Evolutionary conservation across 306 rosid genomes (phyloP).

Genomic region (Sicyos edulis): DNA sequence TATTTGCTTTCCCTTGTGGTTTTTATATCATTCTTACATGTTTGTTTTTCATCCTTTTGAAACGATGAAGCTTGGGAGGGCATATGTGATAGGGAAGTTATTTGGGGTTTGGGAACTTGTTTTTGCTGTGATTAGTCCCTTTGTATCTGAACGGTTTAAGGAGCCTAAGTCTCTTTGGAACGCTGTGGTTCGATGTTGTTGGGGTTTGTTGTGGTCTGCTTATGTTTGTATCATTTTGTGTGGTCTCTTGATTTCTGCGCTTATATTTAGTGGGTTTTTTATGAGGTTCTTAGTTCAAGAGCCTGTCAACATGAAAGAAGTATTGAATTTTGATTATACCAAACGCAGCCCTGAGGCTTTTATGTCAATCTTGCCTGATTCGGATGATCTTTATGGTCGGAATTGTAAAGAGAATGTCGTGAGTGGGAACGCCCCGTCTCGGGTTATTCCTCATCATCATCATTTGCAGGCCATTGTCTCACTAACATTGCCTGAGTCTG

Average conservation of each 20-base stretch:
- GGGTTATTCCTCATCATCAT: slow-evolving; percentile 46
- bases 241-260: slow-evolving; percentile 42
- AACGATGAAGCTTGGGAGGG: slow-evolving; percentile 33
- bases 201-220: slow-evolving; percentile 58
- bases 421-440: slow-evolving; percentile 24
- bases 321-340: slow-evolving; percentile 62
- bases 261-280: slow-evolving; percentile 43
- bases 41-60: slow-evolving; percentile 52
- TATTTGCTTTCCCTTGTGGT: slow-evolving; percentile 42
- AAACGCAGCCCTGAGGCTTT: slow-evolving; percentile 61
- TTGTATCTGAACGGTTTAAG: slow-evolving; percentile 30
- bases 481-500: slow-evolving; percentile 61
- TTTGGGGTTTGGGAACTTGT: slow-evolving; percentile 21
- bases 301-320: slow-evolving; percentile 50
- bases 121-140: slow-evolving; percentile 28
- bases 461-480: slow-evolving; percentile 41
- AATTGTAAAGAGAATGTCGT: slow-evolving; percentile 29
- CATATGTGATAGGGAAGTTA: slow-evolving; percentile 22
- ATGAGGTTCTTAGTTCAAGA: slow-evolving; percentile 48
- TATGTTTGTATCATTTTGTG: slow-evolving; percentile 49
- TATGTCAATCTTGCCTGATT: slow-evolving; percentile 44
- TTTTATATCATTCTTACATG: slow-evolving; percentile 33
- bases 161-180: slow-evolving; percentile 45
- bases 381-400: slow-evolving; percentile 28
- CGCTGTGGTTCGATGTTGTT: slow-evolving; percentile 41